Evolutionary conservation across 169 alveolate genomes (phyloP), one percentile per base, ranked within the genome.

Genomic region (Babesia divergens): DNA sequence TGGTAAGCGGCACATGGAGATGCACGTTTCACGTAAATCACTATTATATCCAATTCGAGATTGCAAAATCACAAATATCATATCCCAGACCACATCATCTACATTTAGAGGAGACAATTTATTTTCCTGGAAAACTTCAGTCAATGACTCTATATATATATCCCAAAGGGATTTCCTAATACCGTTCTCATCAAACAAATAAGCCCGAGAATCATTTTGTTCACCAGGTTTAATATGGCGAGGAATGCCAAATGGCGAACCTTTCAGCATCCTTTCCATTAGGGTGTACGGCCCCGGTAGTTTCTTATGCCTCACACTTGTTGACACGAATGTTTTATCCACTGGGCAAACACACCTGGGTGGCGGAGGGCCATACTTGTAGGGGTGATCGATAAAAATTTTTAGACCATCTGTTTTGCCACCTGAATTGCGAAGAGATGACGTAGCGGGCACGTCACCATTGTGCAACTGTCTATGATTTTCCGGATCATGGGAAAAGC

Each of bases 131-230:
- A 86, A 65, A 24, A 86, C 49, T 53, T 86, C 90, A 24, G 69
- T 56, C 52, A 76, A 59, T 26, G 88, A 71, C 75, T 74, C 89
- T 54, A 82, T 69, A 51, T 83, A 76, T 29, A 86, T 65, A 64
- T 86, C 92, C 92, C 92, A 86, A 66, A 86, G 66, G 32, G 89
- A 71, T 56, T 76, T 74, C 44, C 84, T 66, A 56, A 52, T 11
- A n/a, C 68, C 82, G 24, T 62, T 50, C 46, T 56, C 58, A 20
- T 69, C 52, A 69, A 38, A 66, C 42, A 77, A 43, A 18, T 18
- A 44, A 0, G 83, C 70, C 32, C 24, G 71, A 0, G 51, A 20
- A 20, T 66, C 76, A 26, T 65, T 29, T 31, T 54, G 20, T 6
- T 51, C 43, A 31, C 38, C 28, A 16, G 29, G 58, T 32, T 24